Base-by-base conservation (phyloP, 2,329 filamentous ascomycete genomes). In the Penicillium freii region DNA sequence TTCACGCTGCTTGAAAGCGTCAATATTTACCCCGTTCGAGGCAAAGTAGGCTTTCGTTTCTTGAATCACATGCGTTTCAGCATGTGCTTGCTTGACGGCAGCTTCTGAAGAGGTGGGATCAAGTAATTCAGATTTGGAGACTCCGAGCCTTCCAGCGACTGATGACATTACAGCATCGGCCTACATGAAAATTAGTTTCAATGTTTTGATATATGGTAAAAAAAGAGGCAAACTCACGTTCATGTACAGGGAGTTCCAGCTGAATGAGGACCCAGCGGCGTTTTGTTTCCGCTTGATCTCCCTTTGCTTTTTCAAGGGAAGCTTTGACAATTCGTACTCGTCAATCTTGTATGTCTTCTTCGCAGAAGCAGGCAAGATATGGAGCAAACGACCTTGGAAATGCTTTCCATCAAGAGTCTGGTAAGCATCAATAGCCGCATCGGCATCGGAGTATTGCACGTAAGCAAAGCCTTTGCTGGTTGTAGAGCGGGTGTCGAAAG, bases 211-310 rank as follows among this genome's bases (percentile, higher is more conserved):
- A 11, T 17, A 36, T 19, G 11, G 15, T n/a, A 45, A 33, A 54
- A 4, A 31, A 31, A 49, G 23, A 49, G 23, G 46, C 21, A n/a
- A 45, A 72, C 72, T 73, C 77, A 91, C 89, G 75, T 89, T 97
- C 90, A 99, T 95, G 75, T 94, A 99, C n/a, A 99, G 81, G n/a
- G 92, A 93, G 79, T 99, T 99, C 94, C 94, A 99, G 73, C 93
- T 96, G 78, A 97, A 97, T 1, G 84, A 86, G 48, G 84, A 86
- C 31, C 87, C 88, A 9, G 89, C 83, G 23, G 92, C 90, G 67
- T 93, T 88, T 49, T 87, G 83, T 76, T 90, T 95, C 69, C 89
- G 90, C 72, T 89, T 91, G 65, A 97, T 89, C 68, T 95, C 84
- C 66, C 91, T 91, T 75, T 97, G 94, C 75, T 95, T 94, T 78